A percentile compares a stretch with the other conserved stretches of the same genome.
phyloP scores from a whole-genome alignment of 345 rosid species.

The Boechera stricta region DNA sequence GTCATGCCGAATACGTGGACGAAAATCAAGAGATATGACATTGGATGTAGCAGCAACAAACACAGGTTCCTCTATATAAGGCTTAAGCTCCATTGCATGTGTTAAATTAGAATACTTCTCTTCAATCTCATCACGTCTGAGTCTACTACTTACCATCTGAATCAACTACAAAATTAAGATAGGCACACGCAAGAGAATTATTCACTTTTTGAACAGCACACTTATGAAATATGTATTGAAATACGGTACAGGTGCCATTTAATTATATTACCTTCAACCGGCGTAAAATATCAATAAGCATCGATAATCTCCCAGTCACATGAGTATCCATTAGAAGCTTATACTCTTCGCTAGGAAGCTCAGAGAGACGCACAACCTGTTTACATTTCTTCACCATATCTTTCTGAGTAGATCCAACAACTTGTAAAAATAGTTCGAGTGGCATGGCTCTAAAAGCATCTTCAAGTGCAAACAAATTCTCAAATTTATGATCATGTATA shows the following conservation, averaged over 20 bases:
- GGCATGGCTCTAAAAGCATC: slow-evolving; percentile 82
- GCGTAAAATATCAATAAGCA: slow-evolving; percentile 75
- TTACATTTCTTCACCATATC: slow-evolving; percentile 78
- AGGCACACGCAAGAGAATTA: neutral
- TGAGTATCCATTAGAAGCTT: slow-evolving; percentile 74
- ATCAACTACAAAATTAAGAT: slow-evolving; percentile 64
- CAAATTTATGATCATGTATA: slow-evolving; percentile 50
- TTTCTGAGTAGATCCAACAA: slow-evolving; percentile 74
- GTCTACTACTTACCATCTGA: slow-evolving; percentile 64
- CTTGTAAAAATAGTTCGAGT: slow-evolving; percentile 81
- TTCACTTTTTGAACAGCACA: neutral
- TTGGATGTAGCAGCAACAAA: slow-evolving; percentile 59
- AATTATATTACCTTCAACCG: slow-evolving; percentile 73
- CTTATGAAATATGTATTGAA: neutral
- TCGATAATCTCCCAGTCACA: slow-evolving; percentile 84
- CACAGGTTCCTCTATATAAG: slow-evolving; percentile 87
- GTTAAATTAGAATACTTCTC: slow-evolving; percentile 62
- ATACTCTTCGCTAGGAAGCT: slow-evolving; percentile 75
- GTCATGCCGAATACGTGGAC: slow-evolving; percentile 93
- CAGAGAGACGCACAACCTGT: slow-evolving; percentile 68
- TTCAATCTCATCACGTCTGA: slow-evolving; percentile 54
- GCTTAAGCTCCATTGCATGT: slow-evolving; percentile 85
- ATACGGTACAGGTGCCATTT: neutral
- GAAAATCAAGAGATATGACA: slow-evolving; percentile 69
- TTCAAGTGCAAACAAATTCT: slow-evolving; percentile 70